These are phyloP conservation scores for Obelidium mucronatum DNA, from an alignment of 192 early-diverging fungal species.

Conservation along the genomic window DNA sequence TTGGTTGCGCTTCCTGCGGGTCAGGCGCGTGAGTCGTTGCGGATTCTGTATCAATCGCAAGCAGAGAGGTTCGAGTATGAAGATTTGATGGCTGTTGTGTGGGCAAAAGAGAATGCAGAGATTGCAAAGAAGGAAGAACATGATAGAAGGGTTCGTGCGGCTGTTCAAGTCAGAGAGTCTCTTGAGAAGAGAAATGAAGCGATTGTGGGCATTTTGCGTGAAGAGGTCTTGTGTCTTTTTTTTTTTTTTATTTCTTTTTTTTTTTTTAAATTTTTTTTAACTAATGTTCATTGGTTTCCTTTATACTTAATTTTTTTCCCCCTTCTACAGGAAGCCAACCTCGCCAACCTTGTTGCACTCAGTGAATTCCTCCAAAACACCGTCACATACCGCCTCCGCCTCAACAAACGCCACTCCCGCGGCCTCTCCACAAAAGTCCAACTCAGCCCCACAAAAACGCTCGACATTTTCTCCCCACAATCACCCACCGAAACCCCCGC, in stretches of 20 bases:
- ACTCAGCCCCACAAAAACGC: conserved; percentile 17
- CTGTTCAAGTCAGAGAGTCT: conserved; percentile 22
- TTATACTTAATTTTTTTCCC: background rate
- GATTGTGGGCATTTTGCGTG: conserved; percentile 3
- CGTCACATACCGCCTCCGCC: conserved; percentile 33
- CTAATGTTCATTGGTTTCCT: background rate
- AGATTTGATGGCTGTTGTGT: conserved; percentile 35
- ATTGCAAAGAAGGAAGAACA: conserved; percentile 30
- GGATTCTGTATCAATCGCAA: conserved; percentile 7
- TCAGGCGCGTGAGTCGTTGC: conserved; percentile 24
- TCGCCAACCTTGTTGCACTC: conserved; percentile 34
- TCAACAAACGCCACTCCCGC: conserved; percentile 32
- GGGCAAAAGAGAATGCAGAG: conserved; percentile 31
- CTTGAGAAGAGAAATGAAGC: conserved; percentile 15
- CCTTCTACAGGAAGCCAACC: conserved; percentile 40
- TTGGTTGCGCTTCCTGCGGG: conserved; percentile 6
- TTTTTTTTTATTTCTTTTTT: background rate
- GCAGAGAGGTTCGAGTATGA: conserved; percentile 32
- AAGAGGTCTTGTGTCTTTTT: conserved; percentile 14
- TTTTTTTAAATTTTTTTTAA: background rate
- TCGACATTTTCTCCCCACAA: conserved; percentile 26
- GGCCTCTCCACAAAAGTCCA: conserved; percentile 22
- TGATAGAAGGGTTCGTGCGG: conserved; percentile 12
- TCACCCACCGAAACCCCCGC: conserved; percentile 14
- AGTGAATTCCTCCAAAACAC: conserved; percentile 35